phyloP scores from a whole-genome alignment of 2,329 filamentous ascomycete genomes.

The Fusarium tuaranense region DNA sequence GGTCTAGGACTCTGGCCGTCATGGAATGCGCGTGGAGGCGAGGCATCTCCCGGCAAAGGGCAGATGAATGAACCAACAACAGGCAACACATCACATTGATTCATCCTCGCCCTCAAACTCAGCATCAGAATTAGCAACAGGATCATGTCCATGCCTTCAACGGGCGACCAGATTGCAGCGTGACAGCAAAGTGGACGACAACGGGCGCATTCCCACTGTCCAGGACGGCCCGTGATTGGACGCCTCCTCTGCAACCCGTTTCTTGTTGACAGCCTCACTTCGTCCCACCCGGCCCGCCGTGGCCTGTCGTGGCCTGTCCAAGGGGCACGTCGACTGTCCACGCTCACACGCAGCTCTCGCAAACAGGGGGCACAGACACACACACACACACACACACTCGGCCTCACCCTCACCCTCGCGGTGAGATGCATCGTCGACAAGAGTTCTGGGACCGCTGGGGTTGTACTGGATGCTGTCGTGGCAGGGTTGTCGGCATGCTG shows the following conservation, averaged over 20 bases:
- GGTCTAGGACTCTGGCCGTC: constrained; percentile 6
- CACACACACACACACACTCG: constrained; percentile 13
- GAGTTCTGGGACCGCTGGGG: constrained; percentile 30
- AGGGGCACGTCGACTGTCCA: constrained; percentile 30
- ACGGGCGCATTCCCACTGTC: constrained; percentile 35
- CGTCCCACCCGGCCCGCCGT: constrained; percentile 20
- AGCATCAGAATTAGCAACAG: neutral
- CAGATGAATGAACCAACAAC: constrained; percentile 5
- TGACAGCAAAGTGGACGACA: constrained; percentile 32
- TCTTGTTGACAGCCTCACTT: constrained; percentile 44
- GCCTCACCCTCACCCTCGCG: constrained; percentile 13
- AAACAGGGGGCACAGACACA: constrained; percentile 26
- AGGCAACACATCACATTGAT: neutral
- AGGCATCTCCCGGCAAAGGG: constrained; percentile 21
- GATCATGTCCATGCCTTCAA: constrained; percentile 33
- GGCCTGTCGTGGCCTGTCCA: constrained; percentile 37
- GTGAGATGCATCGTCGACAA: constrained; percentile 20
- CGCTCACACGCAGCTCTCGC: constrained; percentile 19
- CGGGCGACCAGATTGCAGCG: constrained; percentile 37
- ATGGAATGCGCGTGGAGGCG: constrained; percentile 15
- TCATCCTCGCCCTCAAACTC: neutral
- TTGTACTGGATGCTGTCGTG: constrained; percentile 37
- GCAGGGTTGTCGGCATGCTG: constrained; percentile 33
- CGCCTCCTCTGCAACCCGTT: constrained; percentile 35
- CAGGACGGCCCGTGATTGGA: constrained; percentile 34